Evolutionary conservation across 805 yeast species (phyloP), one percentile per base, ranked within the genome.

Genomic region (Starmerella floricola): DNA sequence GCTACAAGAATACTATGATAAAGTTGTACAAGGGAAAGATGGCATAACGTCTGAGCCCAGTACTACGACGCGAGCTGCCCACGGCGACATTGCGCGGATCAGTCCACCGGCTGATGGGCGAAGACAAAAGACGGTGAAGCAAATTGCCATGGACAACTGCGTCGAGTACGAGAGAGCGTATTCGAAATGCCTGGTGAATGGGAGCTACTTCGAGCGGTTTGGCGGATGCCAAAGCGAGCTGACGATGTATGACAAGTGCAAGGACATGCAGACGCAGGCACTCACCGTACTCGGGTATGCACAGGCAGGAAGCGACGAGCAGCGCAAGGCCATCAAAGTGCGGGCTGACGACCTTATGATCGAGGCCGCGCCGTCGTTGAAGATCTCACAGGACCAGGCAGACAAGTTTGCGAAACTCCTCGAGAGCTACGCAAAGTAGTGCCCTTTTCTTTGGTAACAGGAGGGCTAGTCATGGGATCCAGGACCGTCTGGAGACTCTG

Each of bases 141-240:
- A 55, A 36, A 51, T 53, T 2, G 62, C 62, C 16, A 41, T 54
- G 45, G 58, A 59, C 36, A 59, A 59, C 44, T 59, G 62, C 36
- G 59, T 56, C 3, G 62, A 59, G 43, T 54, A 42, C 37, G 60
- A 56, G 28, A 40, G 38, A 23, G 57, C 55, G 13, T 52, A 48
- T 26, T 47, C 60, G 6, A 40, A 49, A 26, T 58, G 62, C 34
- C 36, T 57, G 3, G 42, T 41, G n/a, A 31, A 42, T 2, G 62
- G 62, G 11, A 38, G 51, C 3, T 36, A 53, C 19, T 42, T 45
- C 42, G 55, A 53, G 24, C 33, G 55, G 20, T 34, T 56, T 27
- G 37, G 49, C 15, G 36, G 52, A 31, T 59, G 62, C 44, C 52
- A 49, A 8, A 29, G 47, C 15, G 50, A 52, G 31, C 42, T 44